Evolutionary conservation across 2,329 filamentous ascomycete genomes (phyloP).

Genomic region (Cytospora mali): DNA sequence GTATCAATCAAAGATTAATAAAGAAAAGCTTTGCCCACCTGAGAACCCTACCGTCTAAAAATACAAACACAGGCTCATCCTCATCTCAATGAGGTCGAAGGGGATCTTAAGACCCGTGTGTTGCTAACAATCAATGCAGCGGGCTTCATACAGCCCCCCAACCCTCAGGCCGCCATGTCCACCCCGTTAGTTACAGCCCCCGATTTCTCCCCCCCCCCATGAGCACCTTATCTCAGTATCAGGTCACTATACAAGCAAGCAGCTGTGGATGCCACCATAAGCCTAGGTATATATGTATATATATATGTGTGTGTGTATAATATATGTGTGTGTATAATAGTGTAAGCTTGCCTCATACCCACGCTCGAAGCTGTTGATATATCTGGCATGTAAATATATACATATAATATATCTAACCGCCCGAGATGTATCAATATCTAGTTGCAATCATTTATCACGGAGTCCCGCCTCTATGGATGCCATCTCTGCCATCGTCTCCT

Average conservation of each 20-base stretch:
- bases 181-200: not conserved
- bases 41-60: not conserved
- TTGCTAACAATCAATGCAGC: not conserved
- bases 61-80: not conserved
- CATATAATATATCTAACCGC: not conserved
- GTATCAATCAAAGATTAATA: not conserved
- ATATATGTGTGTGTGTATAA: too few relatives aligned
- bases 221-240: not conserved
- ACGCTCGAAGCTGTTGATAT: too few relatives aligned
- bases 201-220: not conserved
- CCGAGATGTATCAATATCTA: not conserved
- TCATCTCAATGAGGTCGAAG: not conserved
- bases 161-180: not conserved
- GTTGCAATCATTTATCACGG: not conserved
- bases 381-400: not conserved
- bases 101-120: not conserved
- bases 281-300: too few relatives aligned
- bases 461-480: conserved; percentile 53
- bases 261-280: too few relatives aligned
- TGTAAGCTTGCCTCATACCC: too few relatives aligned
- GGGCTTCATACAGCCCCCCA: not conserved
- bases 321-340: too few relatives aligned
- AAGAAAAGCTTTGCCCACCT: not conserved
- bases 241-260: not conserved
- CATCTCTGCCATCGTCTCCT: conserved; percentile 44